Conservation (phyloP, 1,284 basidiomycete genomes). For the Puccinia polysora region DNA sequence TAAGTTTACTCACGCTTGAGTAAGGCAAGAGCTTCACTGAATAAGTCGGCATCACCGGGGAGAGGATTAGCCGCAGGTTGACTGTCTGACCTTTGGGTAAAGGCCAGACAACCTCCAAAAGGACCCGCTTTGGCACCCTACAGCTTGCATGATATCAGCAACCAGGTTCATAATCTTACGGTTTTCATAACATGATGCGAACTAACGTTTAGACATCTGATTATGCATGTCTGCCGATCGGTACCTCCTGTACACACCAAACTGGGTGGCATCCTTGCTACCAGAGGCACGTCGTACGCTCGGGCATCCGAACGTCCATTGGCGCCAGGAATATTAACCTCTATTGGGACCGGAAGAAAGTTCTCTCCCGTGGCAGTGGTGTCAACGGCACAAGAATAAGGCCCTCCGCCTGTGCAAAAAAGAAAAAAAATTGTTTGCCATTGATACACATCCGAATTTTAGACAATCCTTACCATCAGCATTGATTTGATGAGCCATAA, state of each 20-base stretch:
- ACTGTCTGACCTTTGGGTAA: conserved; percentile 32
- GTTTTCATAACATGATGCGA: too few relatives aligned
- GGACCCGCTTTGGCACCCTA: conserved; percentile 42
- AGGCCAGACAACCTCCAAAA: conserved; percentile 41
- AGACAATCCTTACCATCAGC: conserved; percentile 30
- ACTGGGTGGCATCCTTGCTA: conserved; percentile 30
- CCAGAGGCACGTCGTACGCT: conserved; percentile 31
- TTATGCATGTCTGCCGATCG: conserved; percentile 32
- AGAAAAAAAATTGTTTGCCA: not conserved
- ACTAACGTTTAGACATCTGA: conserved; percentile 41
- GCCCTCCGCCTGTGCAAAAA: conserved; percentile 24
- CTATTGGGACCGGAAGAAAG: conserved; percentile 22
- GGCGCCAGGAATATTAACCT: conserved; percentile 35
- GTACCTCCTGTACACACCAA: conserved; percentile 35
- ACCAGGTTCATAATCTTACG: too few relatives aligned
- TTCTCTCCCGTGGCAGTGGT: conserved; percentile 27
- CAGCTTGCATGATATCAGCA: not conserved
- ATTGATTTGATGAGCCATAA: conserved; percentile 41
- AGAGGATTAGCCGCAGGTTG: conserved; percentile 9
- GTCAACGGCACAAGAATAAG: conserved; percentile 34
- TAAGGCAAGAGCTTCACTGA: not conserved
- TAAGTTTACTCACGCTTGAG: conserved; percentile 4
- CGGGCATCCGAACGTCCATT: conserved; percentile 20
- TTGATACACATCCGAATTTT: not conserved
- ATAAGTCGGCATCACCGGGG: conserved; percentile 20